phyloP scores from a whole-genome alignment of 345 rosid species.

The Arabis alpina region DNA sequence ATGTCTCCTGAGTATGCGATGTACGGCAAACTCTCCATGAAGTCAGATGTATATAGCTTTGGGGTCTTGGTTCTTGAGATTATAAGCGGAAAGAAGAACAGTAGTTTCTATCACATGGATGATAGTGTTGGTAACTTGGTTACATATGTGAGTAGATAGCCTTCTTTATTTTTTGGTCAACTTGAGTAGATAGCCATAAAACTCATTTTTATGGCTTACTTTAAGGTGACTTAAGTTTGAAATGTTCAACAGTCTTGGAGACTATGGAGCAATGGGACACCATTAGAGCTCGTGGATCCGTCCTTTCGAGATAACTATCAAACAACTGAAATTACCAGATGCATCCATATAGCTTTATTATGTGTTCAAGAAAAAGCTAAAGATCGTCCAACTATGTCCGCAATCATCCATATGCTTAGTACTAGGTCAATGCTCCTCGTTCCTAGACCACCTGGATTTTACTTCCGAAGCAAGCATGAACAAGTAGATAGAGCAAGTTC shows the following conservation, averaged over 20 bases:
- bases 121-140: no score
- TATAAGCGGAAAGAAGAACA: no score
- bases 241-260: conserved; percentile 11
- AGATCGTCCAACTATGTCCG: conserved; percentile 50
- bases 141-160: no score
- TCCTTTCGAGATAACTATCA: neutral
- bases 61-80: no score
- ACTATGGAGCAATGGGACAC: conserved; percentile 1
- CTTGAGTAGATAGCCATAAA: no score
- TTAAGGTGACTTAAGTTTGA: no score
- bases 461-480: neutral
- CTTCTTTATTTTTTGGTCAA: no score
- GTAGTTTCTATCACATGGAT: no score
- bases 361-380: conserved; percentile 30
- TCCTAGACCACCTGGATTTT: conserved; percentile 31
- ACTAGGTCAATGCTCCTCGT: conserved; percentile 39
- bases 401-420: conserved; percentile 44
- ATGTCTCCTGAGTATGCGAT: no score
- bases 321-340: neutral
- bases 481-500: conserved; percentile 4
- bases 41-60: no score
- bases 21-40: no score
- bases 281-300: conserved; percentile 12
- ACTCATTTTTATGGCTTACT: no score
- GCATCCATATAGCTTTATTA: conserved; percentile 19